Evolutionary conservation across 2,329 filamentous ascomycete genomes (phyloP), one percentile per base, ranked within the genome.

Genomic region (Dryadomyces sulphureus): DNA sequence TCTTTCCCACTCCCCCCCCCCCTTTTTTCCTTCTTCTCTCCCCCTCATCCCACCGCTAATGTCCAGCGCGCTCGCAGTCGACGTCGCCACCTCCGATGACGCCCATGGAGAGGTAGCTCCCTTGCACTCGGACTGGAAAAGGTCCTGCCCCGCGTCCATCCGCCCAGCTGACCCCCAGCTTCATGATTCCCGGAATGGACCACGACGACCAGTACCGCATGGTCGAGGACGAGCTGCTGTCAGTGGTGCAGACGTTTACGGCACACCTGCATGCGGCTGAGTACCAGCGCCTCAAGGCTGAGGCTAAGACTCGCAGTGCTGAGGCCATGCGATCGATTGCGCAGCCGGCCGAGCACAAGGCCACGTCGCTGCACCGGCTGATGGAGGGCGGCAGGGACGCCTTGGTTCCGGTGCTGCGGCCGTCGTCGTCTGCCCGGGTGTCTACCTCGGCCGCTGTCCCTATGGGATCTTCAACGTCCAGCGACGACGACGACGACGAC

Each of bases 151-250:
- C 20, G 21, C 22, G 11, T 7, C 5, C 20, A 21, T 5, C 22
- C 5, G 8, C 17, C 41, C n/a, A 7, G 17, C 16, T 42, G 2
- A 19, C n/a, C 24, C 17, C 11, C n/a, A 79, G 75, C 25, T 69
- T 69, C 57, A 88, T 90, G 81, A 64, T 67, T 2, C 68, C 77
- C 41, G 79, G 78, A 3, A 60, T 73, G n/a, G 66, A 72, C 4
- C 61, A 70, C n/a, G 85, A 92, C 58, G 83, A 89, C 57, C 65
- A 64, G 46, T 90, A 77, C 60, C 79, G 84, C 55, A 89, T 90
- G 81, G 85, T 92, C 0, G 85, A 90, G 60, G 85, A 92, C 54
- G 84, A 90, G 53, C 77, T 92, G 51, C 63, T 81, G 19, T 64
- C 72, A 16, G 74, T 78, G 0, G 84, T 84, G 0, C 73, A 77